Evolutionary conservation across 225 moss, liverwort and hornwort genomes (phyloP), one percentile per base, ranked within the genome.

Genomic region (Anthoceros angustus): DNA sequence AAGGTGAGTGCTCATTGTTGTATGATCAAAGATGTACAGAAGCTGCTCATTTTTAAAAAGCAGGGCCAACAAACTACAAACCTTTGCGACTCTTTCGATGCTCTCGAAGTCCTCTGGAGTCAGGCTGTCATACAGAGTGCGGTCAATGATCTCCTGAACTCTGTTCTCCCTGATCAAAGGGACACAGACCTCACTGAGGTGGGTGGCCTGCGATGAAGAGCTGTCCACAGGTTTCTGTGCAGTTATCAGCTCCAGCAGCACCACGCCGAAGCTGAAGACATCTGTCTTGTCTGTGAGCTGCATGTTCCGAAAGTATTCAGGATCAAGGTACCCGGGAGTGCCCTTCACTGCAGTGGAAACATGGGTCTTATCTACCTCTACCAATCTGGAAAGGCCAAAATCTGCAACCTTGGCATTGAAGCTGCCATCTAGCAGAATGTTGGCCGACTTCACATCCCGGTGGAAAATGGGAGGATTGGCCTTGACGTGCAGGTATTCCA

Each of bases 201-300:
- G 32, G 32, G 32, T 32, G 32, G 4, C 32, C 32, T 32, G 32
- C 32, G 32, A 32, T 32, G 32, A 32, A 32, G 32, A 32, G 32
- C 32, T 32, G 32, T 32, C 32, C 32, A 32, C 32, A 4, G 32
- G 32, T 32, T 32, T 32, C 32, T 32, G 32, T 32, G 68, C 80
- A 23, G 80, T 73, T 49, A 76, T 70, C 0, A 80, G 61, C 68
- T 80, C 75, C 40, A 76, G 63, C 42, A 80, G 48, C 7, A 76
- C 68, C 23, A 73, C 76, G 2, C 79, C 79, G 40, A 79, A 76
- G 49, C 76, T 79, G 69, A 76, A 76, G 5, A 73, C 73, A 66
- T 80, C 74, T 26, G 76, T 80, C 71, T 76, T 76, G 26, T 23
- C 63, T 40, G 80, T 63, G 9, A 80, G 63, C 12, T 80, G 73